Conservation (phyloP, 192 early-diverging fungal genomes). For the Backusella macrospora region DNA sequence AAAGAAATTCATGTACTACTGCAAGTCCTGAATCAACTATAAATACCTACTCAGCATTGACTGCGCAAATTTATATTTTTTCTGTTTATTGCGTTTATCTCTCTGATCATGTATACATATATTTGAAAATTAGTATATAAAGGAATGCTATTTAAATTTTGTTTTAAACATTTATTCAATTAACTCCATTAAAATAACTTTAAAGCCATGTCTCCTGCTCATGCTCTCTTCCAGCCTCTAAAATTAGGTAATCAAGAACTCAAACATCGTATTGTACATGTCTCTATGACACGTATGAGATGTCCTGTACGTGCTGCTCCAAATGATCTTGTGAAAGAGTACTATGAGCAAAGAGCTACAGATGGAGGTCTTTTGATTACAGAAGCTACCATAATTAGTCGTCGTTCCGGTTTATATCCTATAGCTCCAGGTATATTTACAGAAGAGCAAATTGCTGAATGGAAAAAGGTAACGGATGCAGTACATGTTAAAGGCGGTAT, state of each 20-base stretch:
- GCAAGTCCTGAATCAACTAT: too few relatives aligned
- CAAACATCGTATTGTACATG: constrained; percentile 29
- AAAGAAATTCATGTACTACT: too few relatives aligned
- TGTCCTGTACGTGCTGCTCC: neutral
- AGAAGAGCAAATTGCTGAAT: constrained; percentile 45
- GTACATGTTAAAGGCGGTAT: constrained; percentile 58
- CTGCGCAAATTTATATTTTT: too few relatives aligned
- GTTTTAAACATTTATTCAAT: neutral
- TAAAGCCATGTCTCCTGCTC: neutral
- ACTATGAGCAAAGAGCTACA: constrained; percentile 33
- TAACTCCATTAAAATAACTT: neutral
- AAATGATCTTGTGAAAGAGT: constrained; percentile 11
- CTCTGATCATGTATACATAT: too few relatives aligned
- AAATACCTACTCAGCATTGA: too few relatives aligned
- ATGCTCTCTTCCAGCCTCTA: constrained; percentile 25
- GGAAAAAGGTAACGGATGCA: constrained; percentile 57
- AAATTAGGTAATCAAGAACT: constrained; percentile 20
- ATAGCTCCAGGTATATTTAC: constrained; percentile 41
- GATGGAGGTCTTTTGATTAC: constrained; percentile 31
- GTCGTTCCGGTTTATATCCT: constrained; percentile 19
- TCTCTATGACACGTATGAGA: constrained; percentile 31
- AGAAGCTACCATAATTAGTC: constrained; percentile 27
- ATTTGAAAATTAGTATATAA: neutral
- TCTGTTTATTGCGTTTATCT: too few relatives aligned
- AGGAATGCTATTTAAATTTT: neutral